Base-by-base conservation (phyloP, 2,329 filamentous ascomycete species). In the Pseudogymnoascus sp. region DNA sequence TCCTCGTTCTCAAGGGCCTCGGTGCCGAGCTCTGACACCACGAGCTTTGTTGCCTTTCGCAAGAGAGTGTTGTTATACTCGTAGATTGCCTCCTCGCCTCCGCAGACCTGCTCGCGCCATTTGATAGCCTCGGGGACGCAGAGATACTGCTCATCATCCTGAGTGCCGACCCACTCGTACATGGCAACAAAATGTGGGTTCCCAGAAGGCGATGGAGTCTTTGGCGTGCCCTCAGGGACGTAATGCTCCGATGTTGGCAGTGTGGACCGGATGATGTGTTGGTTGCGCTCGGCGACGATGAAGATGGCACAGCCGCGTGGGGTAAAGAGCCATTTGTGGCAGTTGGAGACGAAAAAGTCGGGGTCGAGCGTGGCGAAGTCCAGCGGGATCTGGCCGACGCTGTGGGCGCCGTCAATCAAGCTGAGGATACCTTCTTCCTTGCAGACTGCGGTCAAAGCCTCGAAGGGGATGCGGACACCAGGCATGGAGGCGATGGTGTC, bases 261-360 rank as follows among this genome's bases (percentile, higher is more conserved):
- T 0, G 90, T 87, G 1, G 86, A 86, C 13, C 86, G 82, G 44
- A 97, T 85, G 47, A 96, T 75, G 59, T 79, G 77, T 73, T 97
- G 93, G 74, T 96, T 92, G 21, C 88, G 82, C 16, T 79, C 65
- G 0, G 92, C 89, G 1, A 95, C 89, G 74, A 96, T 89, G 67
- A 97, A 84, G 3, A 95, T 78, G 2, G 91, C 91, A 72, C 89
- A 92, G 14, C 87, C 88, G 33, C 93, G 86, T 0, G 93, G 93
- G 0, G 85, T 84, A 71, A 85, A 87, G 6, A 97, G 84, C 93
- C 93, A 97, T 78, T 96, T 96, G 78, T 96, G 90, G 69, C 86
- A 90, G 74, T 97, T 97, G 63, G 82, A 88, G 13, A 93, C 82
- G 71, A 96, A 90, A 76, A 96, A 97, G 74, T 97, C 93, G 0